Conservation (phyloP, 768 basidiomycete genomes). For the Rhizopogon vesiculosus region DNA sequence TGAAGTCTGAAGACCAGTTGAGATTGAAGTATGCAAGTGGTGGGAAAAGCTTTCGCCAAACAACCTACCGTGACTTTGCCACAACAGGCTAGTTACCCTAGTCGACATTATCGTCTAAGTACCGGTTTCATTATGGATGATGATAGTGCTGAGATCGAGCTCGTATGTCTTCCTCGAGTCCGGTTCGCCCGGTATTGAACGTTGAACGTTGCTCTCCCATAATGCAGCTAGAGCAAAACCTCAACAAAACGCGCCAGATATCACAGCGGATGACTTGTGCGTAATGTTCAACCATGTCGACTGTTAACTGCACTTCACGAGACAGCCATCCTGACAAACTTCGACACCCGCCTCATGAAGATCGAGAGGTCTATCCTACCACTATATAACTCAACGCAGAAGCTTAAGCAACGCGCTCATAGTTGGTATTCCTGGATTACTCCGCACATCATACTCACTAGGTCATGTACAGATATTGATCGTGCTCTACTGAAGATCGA, state of each 20-base stretch:
- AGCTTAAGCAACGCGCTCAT: constrained; percentile 62
- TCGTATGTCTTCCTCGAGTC: constrained; percentile 35
- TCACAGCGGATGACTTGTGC: constrained; percentile 83
- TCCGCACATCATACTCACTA: background rate
- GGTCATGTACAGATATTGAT: constrained; percentile 60
- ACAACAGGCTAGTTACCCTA: too few species aligned
- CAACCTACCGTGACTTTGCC: too few species aligned
- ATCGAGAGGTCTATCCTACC: constrained; percentile 85
- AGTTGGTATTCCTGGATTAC: constrained; percentile 43
- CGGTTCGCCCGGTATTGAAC: background rate
- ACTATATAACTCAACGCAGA: constrained; percentile 73
- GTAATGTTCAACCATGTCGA: constrained; percentile 16
- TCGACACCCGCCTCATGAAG: constrained; percentile 76
- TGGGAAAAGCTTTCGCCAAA: too few species aligned
- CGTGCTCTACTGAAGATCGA: constrained; percentile 74
- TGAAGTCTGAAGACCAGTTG: too few species aligned
- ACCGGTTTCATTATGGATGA: constrained; percentile 36
- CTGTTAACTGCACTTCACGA: constrained; percentile 19
- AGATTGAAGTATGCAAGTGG: too few species aligned
- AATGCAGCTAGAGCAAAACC: constrained; percentile 74
- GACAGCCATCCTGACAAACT: constrained; percentile 77
- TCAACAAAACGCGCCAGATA: constrained; percentile 81
- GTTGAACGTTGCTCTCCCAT: background rate
- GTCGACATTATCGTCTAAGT: too few species aligned
- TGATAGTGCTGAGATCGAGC: constrained; percentile 73